Percentiles rank a stretch among this genome's conserved stretches.
phyloP scores from a whole-genome alignment of 495 filamentous ascomycete genomes.

The Neurospora tetraspora region DNA sequence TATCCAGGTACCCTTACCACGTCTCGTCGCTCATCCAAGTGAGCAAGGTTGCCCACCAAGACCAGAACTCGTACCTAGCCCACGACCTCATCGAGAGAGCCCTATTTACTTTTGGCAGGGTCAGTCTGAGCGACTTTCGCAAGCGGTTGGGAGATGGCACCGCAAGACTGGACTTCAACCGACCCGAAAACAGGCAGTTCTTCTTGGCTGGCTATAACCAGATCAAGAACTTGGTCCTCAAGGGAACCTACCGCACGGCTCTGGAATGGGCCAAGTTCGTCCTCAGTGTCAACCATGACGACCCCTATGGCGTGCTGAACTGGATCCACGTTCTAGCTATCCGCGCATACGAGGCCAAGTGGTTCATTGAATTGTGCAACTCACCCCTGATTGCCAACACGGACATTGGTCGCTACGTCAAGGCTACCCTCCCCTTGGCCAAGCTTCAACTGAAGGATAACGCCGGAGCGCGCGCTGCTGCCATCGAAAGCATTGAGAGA shows the following conservation, averaged over 20 bases:
- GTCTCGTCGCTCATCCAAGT: slow-evolving; percentile 88
- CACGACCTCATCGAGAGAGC: slow-evolving; percentile 86
- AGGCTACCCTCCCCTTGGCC: slow-evolving; percentile 64
- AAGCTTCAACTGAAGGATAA: slow-evolving; percentile 57
- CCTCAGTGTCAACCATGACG: slow-evolving; percentile 62
- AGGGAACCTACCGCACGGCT: slow-evolving; percentile 87
- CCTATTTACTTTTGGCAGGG: slow-evolving; percentile 85
- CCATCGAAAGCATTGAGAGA: slow-evolving; percentile 54
- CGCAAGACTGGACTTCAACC: slow-evolving; percentile 65
- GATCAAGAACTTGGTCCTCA: slow-evolving; percentile 69
- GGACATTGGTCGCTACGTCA: slow-evolving; percentile 49
- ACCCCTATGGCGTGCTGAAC: slow-evolving; percentile 74
- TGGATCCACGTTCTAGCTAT: slow-evolving; percentile 77
- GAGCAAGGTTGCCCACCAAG: slow-evolving; percentile 82
- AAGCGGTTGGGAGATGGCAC: slow-evolving; percentile 66
- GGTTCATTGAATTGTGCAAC: slow-evolving; percentile 62
- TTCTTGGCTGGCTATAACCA: slow-evolving; percentile 87
- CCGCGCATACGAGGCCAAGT: slow-evolving; percentile 62
- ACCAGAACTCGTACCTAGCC: slow-evolving; percentile 73
- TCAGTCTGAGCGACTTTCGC: slow-evolving; percentile 68
- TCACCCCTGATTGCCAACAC: slow-evolving; percentile 36
- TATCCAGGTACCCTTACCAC: slow-evolving; percentile 58
- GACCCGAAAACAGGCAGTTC: slow-evolving; percentile 83
- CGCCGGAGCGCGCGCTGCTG: slow-evolving; percentile 49
- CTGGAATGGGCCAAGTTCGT: slow-evolving; percentile 88